Evolutionary conservation across 2,329 filamentous ascomycete genomes (phyloP).

Genomic region (Aaosphaeria arxii): DNA sequence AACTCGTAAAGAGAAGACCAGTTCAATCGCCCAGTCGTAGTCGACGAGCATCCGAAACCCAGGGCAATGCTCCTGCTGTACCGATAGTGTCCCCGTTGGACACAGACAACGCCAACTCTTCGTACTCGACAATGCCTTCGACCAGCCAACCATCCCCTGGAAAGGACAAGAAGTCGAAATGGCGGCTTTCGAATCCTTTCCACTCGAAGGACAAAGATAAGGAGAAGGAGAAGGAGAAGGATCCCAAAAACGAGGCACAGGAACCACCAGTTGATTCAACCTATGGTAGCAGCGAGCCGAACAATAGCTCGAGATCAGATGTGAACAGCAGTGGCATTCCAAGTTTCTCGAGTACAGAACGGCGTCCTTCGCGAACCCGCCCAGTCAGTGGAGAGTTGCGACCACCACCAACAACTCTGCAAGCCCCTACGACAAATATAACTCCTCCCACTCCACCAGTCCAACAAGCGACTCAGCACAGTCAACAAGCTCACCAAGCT

Average conservation of each 20-base stretch:
- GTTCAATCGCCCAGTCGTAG: conserved; percentile 9
- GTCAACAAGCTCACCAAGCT: background rate
- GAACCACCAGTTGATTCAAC: conserved; percentile 28
- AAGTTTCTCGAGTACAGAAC: conserved; percentile 26
- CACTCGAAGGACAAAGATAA: conserved; percentile 31
- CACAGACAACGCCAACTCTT: conserved; percentile 1
- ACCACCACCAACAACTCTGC: conserved; percentile 11
- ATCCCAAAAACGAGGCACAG: conserved; percentile 9
- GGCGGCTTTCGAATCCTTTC: conserved; percentile 35
- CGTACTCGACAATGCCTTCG: conserved; percentile 9
- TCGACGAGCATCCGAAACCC: conserved; percentile 4
- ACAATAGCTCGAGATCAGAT: conserved; percentile 15
- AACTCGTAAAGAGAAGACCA: conserved; percentile 32
- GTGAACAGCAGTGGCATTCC: conserved; percentile 25
- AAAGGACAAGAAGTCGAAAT: conserved; percentile 37
- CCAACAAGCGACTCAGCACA: conserved; percentile 1
- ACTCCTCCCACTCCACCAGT: conserved; percentile 21
- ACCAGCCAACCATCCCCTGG: conserved; percentile 17
- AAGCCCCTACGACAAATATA: conserved; percentile 15
- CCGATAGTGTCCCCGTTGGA: conserved; percentile 9
- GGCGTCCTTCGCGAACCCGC: conserved; percentile 19
- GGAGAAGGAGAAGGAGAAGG: conserved; percentile 18
- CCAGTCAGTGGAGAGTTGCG: conserved; percentile 8
- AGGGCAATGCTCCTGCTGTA: conserved; percentile 18
- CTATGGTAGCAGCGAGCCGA: conserved; percentile 30